These are phyloP conservation scores for Eragrostis curvula DNA, from an alignment of 176 grass and related monocot species.

Conservation along the genomic window DNA sequence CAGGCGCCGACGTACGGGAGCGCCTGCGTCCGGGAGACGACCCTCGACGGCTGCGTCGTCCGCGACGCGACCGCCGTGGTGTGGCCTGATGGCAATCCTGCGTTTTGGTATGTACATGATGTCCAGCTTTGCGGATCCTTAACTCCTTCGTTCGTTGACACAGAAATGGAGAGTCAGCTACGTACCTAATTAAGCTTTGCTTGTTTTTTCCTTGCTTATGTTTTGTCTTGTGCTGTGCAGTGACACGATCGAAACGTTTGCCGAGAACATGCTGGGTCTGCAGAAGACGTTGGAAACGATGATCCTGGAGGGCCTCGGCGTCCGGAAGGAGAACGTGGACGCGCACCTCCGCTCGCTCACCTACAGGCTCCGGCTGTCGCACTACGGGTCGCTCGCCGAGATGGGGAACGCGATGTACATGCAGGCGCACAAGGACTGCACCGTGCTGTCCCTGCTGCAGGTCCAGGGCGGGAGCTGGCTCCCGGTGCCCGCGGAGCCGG, in stretches of 20 bases:
- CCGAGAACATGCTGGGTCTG: constrained; percentile 23
- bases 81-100: constrained; percentile 52
- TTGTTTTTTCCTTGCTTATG: background rate
- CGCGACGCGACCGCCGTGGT: constrained; percentile 35
- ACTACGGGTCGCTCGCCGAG: constrained; percentile 16
- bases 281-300: constrained; percentile 34
- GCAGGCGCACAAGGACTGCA: constrained; percentile 18
- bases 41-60: constrained; percentile 22
- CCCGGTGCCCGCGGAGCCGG: constrained; percentile 1
- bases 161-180: too few species aligned
- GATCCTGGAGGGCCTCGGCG: constrained; percentile 40
- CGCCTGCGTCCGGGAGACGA: constrained; percentile 7
- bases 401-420: background rate
- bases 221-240: background rate
- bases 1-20: constrained; percentile 49
- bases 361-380: background rate
- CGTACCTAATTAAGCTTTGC: too few species aligned
- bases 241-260: background rate
- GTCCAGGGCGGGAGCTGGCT: constrained; percentile 35
- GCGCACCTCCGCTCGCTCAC: background rate
- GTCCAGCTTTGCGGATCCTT: too few species aligned
- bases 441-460: background rate
- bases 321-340: background rate
- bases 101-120: constrained; percentile 48
- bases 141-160: too few species aligned